These are phyloP conservation scores for Fraxinus sp. DNA, from an alignment of 305 asterid genomes.

Conservation along the genomic window DNA sequence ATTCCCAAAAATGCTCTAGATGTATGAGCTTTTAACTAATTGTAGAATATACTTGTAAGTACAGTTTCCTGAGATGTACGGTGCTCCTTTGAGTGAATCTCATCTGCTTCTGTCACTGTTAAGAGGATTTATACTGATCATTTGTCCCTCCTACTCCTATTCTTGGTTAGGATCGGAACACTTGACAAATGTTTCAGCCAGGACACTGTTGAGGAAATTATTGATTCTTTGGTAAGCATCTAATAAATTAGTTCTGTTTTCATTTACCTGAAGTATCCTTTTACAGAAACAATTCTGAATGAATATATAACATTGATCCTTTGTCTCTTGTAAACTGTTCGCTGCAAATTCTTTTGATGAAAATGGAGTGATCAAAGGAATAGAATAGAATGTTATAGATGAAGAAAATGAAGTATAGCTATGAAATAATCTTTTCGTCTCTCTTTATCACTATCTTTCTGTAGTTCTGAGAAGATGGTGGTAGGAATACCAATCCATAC, in stretches of 20 bases:
- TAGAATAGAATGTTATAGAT: neutral
- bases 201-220: conserved; percentile 85
- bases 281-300: neutral
- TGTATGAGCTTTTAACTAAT: neutral
- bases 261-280: conserved; percentile 6
- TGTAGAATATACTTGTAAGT: neutral
- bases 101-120: neutral
- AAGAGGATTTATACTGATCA: conserved; percentile 26
- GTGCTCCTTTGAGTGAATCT: neutral
- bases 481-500: neutral
- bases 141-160: conserved; percentile 11
- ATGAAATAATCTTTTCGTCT: neutral
- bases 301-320: neutral
- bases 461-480: neutral
- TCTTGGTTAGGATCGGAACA: conserved; percentile 58
- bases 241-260: neutral
- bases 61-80: conserved; percentile 3
- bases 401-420: neutral
- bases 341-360: neutral
- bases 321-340: neutral
- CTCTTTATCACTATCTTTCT: neutral
- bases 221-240: conserved; percentile 75
- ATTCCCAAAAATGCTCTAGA: neutral
- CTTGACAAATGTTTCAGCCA: conserved; percentile 88
- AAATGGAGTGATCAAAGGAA: neutral